Conservation (phyloP, 2,329 filamentous ascomycete species). For the Colletotrichum horii region DNA sequence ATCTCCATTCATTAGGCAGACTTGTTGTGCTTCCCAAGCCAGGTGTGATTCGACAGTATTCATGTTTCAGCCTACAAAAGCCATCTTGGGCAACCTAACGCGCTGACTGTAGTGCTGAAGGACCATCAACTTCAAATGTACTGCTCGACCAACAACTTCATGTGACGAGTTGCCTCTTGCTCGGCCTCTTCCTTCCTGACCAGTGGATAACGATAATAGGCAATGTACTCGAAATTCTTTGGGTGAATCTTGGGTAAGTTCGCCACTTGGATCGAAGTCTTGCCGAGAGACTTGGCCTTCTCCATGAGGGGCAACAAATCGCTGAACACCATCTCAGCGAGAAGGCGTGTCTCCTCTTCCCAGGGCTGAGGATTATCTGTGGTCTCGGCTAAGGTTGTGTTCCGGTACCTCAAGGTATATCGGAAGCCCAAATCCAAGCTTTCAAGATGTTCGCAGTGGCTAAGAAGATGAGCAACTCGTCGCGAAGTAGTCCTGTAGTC, state of each 20-base stretch:
- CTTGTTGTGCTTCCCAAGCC: no score
- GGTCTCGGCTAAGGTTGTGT: background rate
- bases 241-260: background rate
- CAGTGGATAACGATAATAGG: background rate
- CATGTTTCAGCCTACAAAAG: background rate
- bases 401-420: background rate
- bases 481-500: background rate
- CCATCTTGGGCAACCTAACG: background rate
- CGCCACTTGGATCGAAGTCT: background rate
- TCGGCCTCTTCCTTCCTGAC: background rate
- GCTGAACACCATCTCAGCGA: background rate
- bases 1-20: no score
- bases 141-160: background rate
- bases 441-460: background rate
- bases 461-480: background rate
- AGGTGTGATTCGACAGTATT: accelerated
- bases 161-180: background rate
- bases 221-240: background rate
- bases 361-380: background rate
- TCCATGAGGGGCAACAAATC: background rate
- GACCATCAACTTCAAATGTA: background rate
- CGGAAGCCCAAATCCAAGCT: background rate
- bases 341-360: background rate
- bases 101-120: background rate
- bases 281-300: background rate